phyloP scores from a whole-genome alignment of 2,329 filamentous ascomycete genomes.

The Phyllosticta capitalensis region DNA sequence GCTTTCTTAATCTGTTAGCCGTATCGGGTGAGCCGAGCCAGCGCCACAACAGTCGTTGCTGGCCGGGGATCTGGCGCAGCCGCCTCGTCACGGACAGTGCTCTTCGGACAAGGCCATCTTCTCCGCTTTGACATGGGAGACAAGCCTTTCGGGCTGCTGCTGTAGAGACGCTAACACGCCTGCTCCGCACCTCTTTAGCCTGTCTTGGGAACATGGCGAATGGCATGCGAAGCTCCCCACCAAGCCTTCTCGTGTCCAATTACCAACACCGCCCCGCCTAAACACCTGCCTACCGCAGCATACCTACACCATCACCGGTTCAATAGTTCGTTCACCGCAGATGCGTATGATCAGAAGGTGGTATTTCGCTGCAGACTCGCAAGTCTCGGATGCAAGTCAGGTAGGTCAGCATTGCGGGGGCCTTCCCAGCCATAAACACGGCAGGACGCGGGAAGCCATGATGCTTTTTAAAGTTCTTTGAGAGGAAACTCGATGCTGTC shows the following conservation, averaged over 20 bases:
- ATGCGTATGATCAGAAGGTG: neutral
- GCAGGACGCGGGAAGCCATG: neutral
- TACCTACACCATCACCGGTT: neutral
- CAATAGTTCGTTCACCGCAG: neutral
- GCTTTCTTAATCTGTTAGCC: neutral
- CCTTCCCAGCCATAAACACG: neutral
- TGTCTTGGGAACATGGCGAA: neutral
- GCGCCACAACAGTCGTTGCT: neutral
- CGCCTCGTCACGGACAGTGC: neutral
- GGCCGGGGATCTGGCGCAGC: neutral
- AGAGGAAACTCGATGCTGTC: neutral
- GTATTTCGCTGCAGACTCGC: neutral
- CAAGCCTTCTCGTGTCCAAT: neutral
- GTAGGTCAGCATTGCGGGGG: neutral
- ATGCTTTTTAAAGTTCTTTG: neutral
- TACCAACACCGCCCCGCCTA: neutral
- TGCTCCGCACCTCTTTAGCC: neutral
- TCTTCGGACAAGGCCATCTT: neutral
- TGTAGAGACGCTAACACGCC: neutral
- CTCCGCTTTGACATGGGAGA: neutral
- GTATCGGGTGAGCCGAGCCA: neutral
- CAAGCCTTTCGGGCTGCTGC: neutral
- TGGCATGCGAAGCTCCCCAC: neutral
- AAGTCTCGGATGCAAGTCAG: neutral
- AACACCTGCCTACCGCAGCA: neutral